Base-by-base conservation (phyloP, 169 alveolate species). In the Plasmodium coatneyi region DNA sequence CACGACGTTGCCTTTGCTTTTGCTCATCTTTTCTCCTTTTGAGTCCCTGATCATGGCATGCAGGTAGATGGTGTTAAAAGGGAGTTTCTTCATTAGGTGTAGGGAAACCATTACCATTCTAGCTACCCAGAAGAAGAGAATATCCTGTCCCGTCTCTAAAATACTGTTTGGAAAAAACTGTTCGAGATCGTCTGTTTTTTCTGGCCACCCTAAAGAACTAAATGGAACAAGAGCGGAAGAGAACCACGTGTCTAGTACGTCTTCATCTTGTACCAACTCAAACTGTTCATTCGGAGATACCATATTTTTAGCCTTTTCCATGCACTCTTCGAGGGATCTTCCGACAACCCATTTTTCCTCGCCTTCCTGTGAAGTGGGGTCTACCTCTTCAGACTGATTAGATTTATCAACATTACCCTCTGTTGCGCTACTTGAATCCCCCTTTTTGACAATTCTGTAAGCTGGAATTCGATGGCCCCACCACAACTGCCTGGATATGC, bases 391-490 rank as follows among this genome's bases (percentile, higher is more conserved):
- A n/a, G n/a, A 52, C 16, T 66, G 22, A n/a, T 25, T 43, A 0
- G 28, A 5, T 0, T 78, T 25, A 3, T 54, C 78, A 39, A 43
- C 46, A 1, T 14, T 83, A 3, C 16, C 28, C 1, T n/a, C 10
- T 19, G 14, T 19, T 3, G 71, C 81, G 19, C 71, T 95, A 41
- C 19, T 93, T 10, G 72, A 19, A 14, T 74, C 92, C 32, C 80
- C 94, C 22, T 90, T 81, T 14, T 94, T 74, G 19, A 96, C 96
- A 52, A 98, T 98, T 80, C 97, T 92, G 95, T 98, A 99, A 5
- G 99, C 99, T 1, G 99, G 99, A 83, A 99, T 98, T 84, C 99
- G 98, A 96, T 99, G 99, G 1, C 99, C 99, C 99, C 99, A 99
- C 99, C 99, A 99, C 60, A 99, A 98, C 96, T 99, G 99, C 49